Conservation (phyloP, 2,329 filamentous ascomycete species). For the Coniochaeta pulveracea region DNA sequence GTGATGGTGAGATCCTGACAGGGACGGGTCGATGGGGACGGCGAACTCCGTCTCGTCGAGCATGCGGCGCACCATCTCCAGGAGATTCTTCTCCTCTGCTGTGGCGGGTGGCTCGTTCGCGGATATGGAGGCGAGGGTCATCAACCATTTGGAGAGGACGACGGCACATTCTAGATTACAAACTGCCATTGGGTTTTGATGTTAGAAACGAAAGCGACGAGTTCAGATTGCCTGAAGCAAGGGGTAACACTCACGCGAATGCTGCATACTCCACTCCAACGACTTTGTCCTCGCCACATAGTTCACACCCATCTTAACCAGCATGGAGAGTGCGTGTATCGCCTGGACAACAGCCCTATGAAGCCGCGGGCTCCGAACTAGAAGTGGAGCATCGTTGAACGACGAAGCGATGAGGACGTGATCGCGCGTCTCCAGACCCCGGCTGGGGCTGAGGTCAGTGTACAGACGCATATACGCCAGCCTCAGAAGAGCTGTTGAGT, state of each 20-base stretch:
- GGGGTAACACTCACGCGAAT: constrained; percentile 39
- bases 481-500: constrained; percentile 49
- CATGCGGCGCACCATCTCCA: constrained; percentile 46
- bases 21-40: constrained; percentile 45
- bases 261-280: constrained; percentile 51
- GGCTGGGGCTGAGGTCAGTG: constrained; percentile 50
- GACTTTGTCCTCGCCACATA: constrained; percentile 51
- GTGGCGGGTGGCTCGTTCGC: constrained; percentile 37
- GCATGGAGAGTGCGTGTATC: constrained; percentile 56
- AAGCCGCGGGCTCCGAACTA: constrained; percentile 47
- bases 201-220: neutral
- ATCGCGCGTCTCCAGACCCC: constrained; percentile 54
- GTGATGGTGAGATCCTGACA: constrained; percentile 25
- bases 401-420: constrained; percentile 48
- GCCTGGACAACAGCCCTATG: constrained; percentile 56
- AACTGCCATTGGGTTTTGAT: constrained; percentile 22
- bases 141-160: constrained; percentile 48
- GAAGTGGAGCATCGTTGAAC: constrained; percentile 44
- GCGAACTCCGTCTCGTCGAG: constrained; percentile 53
- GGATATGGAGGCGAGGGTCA: constrained; percentile 41
- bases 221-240: neutral
- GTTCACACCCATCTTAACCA: constrained; percentile 52
- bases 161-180: constrained; percentile 53
- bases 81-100: constrained; percentile 39
- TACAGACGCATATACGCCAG: constrained; percentile 55